Base-by-base conservation (phyloP, 768 basidiomycete genomes). In the Mycena capillaripes region DNA sequence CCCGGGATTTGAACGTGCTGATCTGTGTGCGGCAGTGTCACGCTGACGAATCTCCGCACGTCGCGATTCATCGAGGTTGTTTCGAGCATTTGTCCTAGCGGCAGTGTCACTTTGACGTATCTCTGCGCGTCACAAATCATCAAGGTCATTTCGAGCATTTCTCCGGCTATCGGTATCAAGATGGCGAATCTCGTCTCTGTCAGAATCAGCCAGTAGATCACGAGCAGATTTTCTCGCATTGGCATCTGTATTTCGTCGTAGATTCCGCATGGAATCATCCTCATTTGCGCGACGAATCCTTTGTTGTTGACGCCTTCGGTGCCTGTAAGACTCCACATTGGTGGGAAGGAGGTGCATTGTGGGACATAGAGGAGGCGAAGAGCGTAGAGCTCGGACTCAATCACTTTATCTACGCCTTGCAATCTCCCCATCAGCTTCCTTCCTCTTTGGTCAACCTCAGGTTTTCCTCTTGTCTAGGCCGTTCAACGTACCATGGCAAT, bases 361-460 rank as follows among this genome's bases (percentile, higher is more conserved):
- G 46, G 46, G 48, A 50, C 25, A 50, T 50, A 12, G 48, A 50
- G 48, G n/a, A 50, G 23, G 48, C 27, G 48, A 50, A 50, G 25
- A 27, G 48, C 25, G 25, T 25, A 50, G 48, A 50, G 46, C 48
- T 14, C 23, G 48, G 48, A n/a, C 46, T 48, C 21, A n/a, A n/a
- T n/a, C n/a, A n/a, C n/a, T n/a, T n/a, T n/a, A n/a, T 48, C 46
- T 25, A 50, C 48, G 48, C 48, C 48, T 50, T 23, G 48, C 23
- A 50, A 50, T 50, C 48, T 50, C 48, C 48, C 25, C 48, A 50
- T 50, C 48, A 50, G 48, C 48, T 50, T 50, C 48, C 27, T 50
- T 50, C 48, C 23, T 50, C 48, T 50, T 50, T 25, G 23, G 48
- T 50, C 25, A 50, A 25, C 11, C 48, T 50, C 25, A 50, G 48